Base-by-base conservation (phyloP, 495 filamentous ascomycete genomes). In the Penicillium psychrofluorescens region DNA sequence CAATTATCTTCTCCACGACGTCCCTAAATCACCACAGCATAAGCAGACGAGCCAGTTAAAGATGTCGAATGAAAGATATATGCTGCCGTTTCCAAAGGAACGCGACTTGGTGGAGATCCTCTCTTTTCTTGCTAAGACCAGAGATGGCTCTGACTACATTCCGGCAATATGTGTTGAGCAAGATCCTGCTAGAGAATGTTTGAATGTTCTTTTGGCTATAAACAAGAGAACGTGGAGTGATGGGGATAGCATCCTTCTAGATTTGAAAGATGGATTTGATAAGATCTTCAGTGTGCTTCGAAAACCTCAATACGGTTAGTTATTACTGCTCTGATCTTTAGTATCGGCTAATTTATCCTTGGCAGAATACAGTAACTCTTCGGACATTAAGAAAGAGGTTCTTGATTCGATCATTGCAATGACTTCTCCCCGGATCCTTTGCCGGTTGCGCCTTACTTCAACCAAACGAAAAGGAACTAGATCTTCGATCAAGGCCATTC, bases 371-470 rank as follows among this genome's bases (percentile, higher is more conserved):
- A n/a, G 29, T n/a, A 38, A 14, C 6, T 32, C 7, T 15, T 12
- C 46, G 12, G 49, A 46, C 30, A 36, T 45, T 14, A 27, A 10
- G 16, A 45, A 42, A 28, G 0, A 29, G 6, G 1, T 53, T 36
- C 32, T 49, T 13, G 10, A 11, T 8, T 11, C 13, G 30, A 48
- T 53, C 14, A 29, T 49, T 0, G 8, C 28, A 31, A 40, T 53
- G 36, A 49, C 45, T 38, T 53, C 45, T 12, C 11, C 50, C 2
- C 44, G 50, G 36, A 38, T 53, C n/a, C 7, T 16, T n/a, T 46
- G 14, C 37, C 38, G 50, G 11, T 43, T 53, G 31, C 32, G 50
- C 27, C 50, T 53, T 9, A 35, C 36, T 33, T 28, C 28, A 29
- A 40, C 28, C 12, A 35, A 45, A 28, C 11, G 16, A 7, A 40